A percentile compares a stretch with the other conserved stretches of the same genome.
These are phyloP conservation scores for Russula abietina DNA, from an alignment of 768 basidiomycete species.

Conservation along the genomic window DNA sequence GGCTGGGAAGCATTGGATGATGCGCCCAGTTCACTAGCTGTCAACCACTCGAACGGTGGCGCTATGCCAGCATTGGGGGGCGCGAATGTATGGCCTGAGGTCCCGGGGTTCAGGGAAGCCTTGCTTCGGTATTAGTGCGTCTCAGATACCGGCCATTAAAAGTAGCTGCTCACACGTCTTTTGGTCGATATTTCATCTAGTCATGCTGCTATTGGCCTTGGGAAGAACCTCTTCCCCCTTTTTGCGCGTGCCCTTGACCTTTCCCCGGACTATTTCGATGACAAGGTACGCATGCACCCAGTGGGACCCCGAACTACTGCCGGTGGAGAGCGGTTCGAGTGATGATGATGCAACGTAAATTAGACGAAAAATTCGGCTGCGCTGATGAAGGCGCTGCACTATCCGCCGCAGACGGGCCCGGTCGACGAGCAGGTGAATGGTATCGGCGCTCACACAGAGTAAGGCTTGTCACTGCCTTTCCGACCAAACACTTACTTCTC, in stretches of 20 bases:
- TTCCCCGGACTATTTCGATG: constrained; percentile 55
- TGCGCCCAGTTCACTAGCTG: constrained; percentile 26
- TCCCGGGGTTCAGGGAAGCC: constrained; percentile 53
- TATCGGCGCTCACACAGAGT: constrained; percentile 81
- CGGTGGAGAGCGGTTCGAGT: background rate
- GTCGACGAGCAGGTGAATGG: constrained; percentile 68
- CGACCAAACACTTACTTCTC: background rate
- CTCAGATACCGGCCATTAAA: background rate
- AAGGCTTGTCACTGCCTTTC: constrained; percentile 28
- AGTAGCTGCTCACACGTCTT: too few species aligned
- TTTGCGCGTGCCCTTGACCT: constrained; percentile 64
- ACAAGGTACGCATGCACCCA: constrained; percentile 44
- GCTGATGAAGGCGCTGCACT: constrained; percentile 62
- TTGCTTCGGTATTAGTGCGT: constrained; percentile 64
- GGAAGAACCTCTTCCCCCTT: constrained; percentile 55
- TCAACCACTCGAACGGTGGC: constrained; percentile 39
- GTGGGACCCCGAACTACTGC: background rate
- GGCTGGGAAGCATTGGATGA: constrained; percentile 57
- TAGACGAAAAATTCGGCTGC: constrained; percentile 60
- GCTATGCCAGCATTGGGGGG: constrained; percentile 65
- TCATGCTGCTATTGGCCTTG: constrained; percentile 47
- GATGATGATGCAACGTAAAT: background rate
- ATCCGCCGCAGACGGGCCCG: constrained; percentile 63
- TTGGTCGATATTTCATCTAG: constrained; percentile 31
- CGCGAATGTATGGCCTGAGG: constrained; percentile 72